These are phyloP conservation scores for Fusarium tanahbumbuense DNA, from an alignment of 2,329 filamentous ascomycete species.

Conservation along the genomic window DNA sequence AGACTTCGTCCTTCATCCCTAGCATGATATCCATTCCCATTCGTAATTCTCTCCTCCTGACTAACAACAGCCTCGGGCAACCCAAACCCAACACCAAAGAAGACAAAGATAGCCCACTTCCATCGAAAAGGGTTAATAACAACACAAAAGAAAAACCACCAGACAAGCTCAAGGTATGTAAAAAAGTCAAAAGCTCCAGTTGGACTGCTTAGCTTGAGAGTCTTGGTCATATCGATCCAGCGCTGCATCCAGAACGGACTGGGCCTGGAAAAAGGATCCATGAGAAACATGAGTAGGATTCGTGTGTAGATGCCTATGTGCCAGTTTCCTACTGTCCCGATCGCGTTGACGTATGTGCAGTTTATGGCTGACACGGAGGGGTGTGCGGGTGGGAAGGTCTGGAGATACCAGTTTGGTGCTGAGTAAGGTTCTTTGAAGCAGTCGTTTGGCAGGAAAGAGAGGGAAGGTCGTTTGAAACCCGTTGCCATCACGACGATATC, in stretches of 20 bases:
- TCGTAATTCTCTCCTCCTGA: slow-evolving; percentile 68
- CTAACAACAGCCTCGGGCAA: slow-evolving; percentile 75
- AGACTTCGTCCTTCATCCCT: slow-evolving; percentile 37
- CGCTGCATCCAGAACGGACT: slow-evolving; percentile 79
- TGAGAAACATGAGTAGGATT: slow-evolving; percentile 86
- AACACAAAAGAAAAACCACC: slow-evolving; percentile 86
- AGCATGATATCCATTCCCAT: slow-evolving; percentile 31
- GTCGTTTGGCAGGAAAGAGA: slow-evolving; percentile 79
- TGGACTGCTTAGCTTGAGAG: slow-evolving; percentile 76
- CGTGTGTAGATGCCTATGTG: slow-evolving; percentile 92
- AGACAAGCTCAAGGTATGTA: slow-evolving; percentile 85
- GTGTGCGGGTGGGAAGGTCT: slow-evolving; percentile 82
- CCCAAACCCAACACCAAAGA: slow-evolving; percentile 76
- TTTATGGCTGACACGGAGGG: slow-evolving; percentile 83
- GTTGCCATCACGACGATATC: slow-evolving; percentile 88
- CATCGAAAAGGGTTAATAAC: slow-evolving; percentile 86
- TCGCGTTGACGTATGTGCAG: slow-evolving; percentile 84
- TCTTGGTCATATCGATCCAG: slow-evolving; percentile 86
- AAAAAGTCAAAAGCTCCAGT: slow-evolving; percentile 89
- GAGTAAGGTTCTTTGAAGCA: slow-evolving; percentile 79
- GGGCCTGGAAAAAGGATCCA: slow-evolving; percentile 80
- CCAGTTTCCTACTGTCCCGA: slow-evolving; percentile 81
- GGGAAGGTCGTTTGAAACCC: slow-evolving; percentile 78
- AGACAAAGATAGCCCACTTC: slow-evolving; percentile 90
- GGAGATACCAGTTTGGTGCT: slow-evolving; percentile 89